Base-by-base conservation (phyloP, 768 basidiomycete genomes). In the Phylloporus sp. region DNA sequence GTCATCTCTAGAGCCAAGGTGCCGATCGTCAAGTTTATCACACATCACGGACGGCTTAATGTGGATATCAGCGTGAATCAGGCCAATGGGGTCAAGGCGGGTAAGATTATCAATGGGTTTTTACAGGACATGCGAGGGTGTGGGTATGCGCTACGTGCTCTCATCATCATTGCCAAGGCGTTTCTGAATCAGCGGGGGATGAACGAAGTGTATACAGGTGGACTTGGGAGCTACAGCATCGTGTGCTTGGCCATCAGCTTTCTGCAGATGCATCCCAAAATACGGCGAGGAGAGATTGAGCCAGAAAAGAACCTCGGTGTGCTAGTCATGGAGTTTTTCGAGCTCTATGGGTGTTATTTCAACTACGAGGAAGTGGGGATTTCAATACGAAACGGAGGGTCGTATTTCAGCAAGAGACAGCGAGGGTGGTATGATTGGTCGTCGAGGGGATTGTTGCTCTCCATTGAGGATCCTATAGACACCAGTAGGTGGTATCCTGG, bases 161-260 rank as follows among this genome's bases (percentile, higher is more conserved):
- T 99, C 34, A 84, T 97, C 32, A 72, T 97, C 65, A 82, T 95
- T 54, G 86, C 89, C 56, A 99, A 98, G 71, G 80, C 88, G 3
- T 98, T 97, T 69, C 76, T 98, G 48, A 80, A 77, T 57, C 92
- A 97, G 65, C 77, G 95, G 35, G 81, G 82, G 26, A 90, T 97
- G 92, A 98, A 99, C 67, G 97, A 98, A 69, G 95, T 98, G n/a
- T 97, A 86, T 67, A 89, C 87, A 0, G 95, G 97, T 8, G 97
- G 97, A 2, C 69, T 99, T 31, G 95, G 95, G 20, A 92, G 90
- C 63, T 98, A 97, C 66, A 85, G 88, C 59, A 91, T 97, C 52
- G 92, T 97, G 49, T 97, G 91, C 67, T 70, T 99, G 50, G 93
- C 88, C 11, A 82, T 97, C 58, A 91, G 84, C 68, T 99, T 99